Base-by-base conservation (phyloP, 352 stramenopile species). In the Saprolegnia diclina region DNA sequence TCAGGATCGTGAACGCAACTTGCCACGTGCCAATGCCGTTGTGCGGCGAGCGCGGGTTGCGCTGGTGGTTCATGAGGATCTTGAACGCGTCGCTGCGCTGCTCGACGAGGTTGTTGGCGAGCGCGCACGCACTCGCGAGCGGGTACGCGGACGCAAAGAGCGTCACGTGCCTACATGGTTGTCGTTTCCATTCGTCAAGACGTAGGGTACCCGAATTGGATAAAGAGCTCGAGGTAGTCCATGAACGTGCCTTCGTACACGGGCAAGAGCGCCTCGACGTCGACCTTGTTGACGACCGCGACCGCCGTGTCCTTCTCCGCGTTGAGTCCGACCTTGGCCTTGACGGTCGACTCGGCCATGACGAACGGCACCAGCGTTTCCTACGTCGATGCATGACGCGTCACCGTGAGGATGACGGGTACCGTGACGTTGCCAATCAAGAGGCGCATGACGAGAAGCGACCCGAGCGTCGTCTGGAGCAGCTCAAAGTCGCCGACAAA, bases 41-140 rank as follows among this genome's bases (percentile, higher is more conserved):
- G 0, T 79, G 81, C 21, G 75, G 78, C 44, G 76, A 75, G 56
- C 88, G 82, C 26, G 84, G 80, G 26, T 80, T 86, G 64, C 91
- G 87, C 6, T 85, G 84, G 74, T 84, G 90, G 56, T 84, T 91
- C 38, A 91, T 76, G 48, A 88, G 90, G 56, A 98, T 81, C 74
- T 98, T 98, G 77, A 98, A 98, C 9, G 86, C 95, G 74, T 98
- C 93, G 42, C 95, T 93, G 53, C 94, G 88, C 75, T 98, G 98
- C 67, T 97, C 94, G 67, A 98, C 79, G 21, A 98, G 77, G 73
- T 98, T 97, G 77, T 98, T 98, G 48, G 89, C 80, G 4, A 98
- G 79, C 68, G 88, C 90, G 76, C 96, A 96, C 6, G 98, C 71
- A 16, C 93, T 94, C 11, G 92, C 96, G 24, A 98, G 83, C 29